Evolutionary conservation across 1,284 basidiomycete genomes (phyloP).

Genomic region (Malassezia globosa): DNA sequence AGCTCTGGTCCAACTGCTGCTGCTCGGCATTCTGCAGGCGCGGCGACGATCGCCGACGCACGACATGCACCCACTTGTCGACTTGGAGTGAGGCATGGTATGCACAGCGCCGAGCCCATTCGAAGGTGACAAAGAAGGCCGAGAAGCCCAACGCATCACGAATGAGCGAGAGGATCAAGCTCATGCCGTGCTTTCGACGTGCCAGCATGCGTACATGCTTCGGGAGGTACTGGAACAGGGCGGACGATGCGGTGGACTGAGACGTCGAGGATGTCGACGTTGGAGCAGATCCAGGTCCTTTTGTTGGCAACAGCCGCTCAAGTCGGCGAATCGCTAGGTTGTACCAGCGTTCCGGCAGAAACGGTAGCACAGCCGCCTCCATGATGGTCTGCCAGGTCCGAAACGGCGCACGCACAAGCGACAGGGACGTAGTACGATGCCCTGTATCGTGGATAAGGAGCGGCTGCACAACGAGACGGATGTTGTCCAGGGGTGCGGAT

Average conservation of each 20-base stretch:
- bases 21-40: neutral
- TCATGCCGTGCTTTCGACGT: constrained; percentile 37
- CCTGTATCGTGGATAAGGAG: constrained; percentile 16
- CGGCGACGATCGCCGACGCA: neutral
- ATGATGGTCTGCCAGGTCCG: constrained; percentile 40
- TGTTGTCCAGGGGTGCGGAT: constrained; percentile 49
- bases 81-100: constrained; percentile 28
- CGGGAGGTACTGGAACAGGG: constrained; percentile 12
- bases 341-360: constrained; percentile 21
- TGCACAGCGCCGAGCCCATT: constrained; percentile 42
- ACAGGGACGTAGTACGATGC: neutral
- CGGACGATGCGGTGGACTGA: too few relatives aligned
- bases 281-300: neutral
- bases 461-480: constrained; percentile 45
- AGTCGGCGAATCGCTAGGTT: constrained; percentile 14
- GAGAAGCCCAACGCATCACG: constrained; percentile 47
- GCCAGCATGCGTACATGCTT: constrained; percentile 8
- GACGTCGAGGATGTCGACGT: too few relatives aligned
- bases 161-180: constrained; percentile 41
- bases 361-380: constrained; percentile 40
- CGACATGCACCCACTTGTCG: constrained; percentile 5
- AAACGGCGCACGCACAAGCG: constrained; percentile 7
- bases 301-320: neutral
- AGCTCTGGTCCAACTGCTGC: constrained; percentile 27
- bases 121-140: constrained; percentile 48